phyloP scores from a whole-genome alignment of 176 grass and related monocot species.

The Carex pumila region DNA sequence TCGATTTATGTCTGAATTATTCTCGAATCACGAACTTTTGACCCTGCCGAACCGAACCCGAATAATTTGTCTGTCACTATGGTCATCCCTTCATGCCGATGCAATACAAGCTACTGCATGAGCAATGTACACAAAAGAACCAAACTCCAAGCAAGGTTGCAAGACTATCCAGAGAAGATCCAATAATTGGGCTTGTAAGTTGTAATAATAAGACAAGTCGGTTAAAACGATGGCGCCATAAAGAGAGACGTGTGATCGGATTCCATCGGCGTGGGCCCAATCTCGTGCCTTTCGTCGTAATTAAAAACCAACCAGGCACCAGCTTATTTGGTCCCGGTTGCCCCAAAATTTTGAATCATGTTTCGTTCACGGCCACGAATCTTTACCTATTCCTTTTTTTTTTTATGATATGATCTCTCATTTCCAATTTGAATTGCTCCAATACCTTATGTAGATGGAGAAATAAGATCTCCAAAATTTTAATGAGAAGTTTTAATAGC shows the following conservation, averaged over 20 bases:
- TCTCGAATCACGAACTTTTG: too few species aligned
- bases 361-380: background rate
- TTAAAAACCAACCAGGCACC: constrained; percentile 14
- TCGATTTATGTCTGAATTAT: too few species aligned
- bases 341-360: constrained; percentile 10
- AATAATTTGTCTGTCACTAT: too few species aligned
- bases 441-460: too few species aligned
- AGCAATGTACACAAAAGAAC: background rate
- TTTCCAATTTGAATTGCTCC: too few species aligned
- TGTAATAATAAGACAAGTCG: background rate
- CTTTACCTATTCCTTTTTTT: too few species aligned
- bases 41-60: too few species aligned
- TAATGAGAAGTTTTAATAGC: too few species aligned
- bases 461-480: too few species aligned
- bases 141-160: background rate
- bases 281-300: constrained; percentile 19
- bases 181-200: background rate
- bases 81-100: background rate
- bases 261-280: constrained; percentile 13
- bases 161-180: background rate
- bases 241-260: background rate
- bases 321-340: constrained; percentile 3
- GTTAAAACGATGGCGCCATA: constrained; percentile 1
- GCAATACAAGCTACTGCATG: background rate
- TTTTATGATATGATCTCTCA: background rate